Base-by-base conservation (phyloP, 2,329 filamentous ascomycete species). In the Arthrobotrys entomopaga region DNA sequence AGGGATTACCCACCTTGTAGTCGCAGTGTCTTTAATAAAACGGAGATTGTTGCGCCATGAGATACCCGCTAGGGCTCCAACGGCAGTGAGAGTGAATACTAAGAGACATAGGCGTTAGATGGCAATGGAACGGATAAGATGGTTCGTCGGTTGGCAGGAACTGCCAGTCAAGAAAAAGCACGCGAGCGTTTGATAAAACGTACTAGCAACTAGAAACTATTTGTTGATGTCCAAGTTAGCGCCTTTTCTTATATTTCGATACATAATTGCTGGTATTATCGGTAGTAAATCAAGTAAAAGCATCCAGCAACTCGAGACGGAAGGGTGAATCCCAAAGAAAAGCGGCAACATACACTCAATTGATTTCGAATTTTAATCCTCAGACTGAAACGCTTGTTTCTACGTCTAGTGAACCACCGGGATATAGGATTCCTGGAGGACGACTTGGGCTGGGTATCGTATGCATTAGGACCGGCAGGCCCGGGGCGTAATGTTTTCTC, bases 31-130 rank as follows among this genome's bases (percentile, higher is more conserved):
- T 63, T 66, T 74, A 26, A 74, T 74, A 24, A 67, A 74, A n/a
- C 70, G 63, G 29, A 67, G 63, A 26, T 66, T 74, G 52, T 74
- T 74, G 4, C 70, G 70, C 70, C 70, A 74, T 43, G 70, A 67
- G 43, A 74, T 74, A n/a, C 70, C 70, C 10, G 70, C 70, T 2
- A 74, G 52, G 16, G 63, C 70, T 29, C 70, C 70, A 24, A 74
- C 34, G 34, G 70, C 70, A 34, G 70, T 74, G 19, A 74, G 24
- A 7, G 70, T 74, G 46, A 74, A 74, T 58, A 74, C 70, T 74
- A 16, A n/a, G n/a, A 34, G 29, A 34, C 10, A 34, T 34, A 7
- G 6, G 6, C 29, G 29, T 34, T 34, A 8, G 46, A 50, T 5
- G 46, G 46, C 46, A 16, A 50, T 22, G 42, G 42, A 34, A 34